Evolutionary conservation across 768 basidiomycete species (phyloP).

Genomic region (Serendipita sp.): DNA sequence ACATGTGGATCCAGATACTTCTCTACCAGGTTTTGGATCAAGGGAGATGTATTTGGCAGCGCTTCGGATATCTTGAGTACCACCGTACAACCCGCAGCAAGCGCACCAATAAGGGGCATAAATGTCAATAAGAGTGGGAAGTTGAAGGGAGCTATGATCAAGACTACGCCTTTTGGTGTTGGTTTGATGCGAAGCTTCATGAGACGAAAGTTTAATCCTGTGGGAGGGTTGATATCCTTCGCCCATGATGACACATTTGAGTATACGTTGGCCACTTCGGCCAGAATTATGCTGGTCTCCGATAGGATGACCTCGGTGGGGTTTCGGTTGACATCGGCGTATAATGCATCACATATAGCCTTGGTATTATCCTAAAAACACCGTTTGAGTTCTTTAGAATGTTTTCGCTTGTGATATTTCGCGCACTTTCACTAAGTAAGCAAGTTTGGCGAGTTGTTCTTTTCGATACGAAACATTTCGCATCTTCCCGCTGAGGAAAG

Average conservation of each 20-base stretch:
- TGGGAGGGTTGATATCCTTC: constrained; percentile 1
- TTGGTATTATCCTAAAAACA: neutral
- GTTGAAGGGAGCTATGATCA: constrained; percentile 3
- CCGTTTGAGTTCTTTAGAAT: neutral
- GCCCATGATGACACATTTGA: neutral
- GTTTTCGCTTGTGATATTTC: neutral
- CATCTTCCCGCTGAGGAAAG: constrained; percentile 50
- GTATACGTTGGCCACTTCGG: neutral
- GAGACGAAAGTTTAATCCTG: neutral
- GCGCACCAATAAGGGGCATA: neutral
- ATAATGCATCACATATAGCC: neutral
- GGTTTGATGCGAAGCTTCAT: constrained; percentile 2
- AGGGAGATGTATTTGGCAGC: neutral
- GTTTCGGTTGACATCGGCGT: neutral
- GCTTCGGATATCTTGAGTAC: neutral
- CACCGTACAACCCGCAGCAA: neutral
- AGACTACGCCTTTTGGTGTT: neutral
- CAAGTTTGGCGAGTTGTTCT: constrained; percentile 56
- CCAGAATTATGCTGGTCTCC: neutral
- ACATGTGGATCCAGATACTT: neutral
- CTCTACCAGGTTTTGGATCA: neutral
- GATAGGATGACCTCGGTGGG: neutral
- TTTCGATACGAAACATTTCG: constrained; percentile 51
- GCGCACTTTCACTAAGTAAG: constrained; percentile 33
- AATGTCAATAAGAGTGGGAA: neutral